Evolutionary conservation across 169 alveolate species (phyloP), one percentile per base, ranked within the genome.

Genomic region (Babesia bigemina): DNA sequence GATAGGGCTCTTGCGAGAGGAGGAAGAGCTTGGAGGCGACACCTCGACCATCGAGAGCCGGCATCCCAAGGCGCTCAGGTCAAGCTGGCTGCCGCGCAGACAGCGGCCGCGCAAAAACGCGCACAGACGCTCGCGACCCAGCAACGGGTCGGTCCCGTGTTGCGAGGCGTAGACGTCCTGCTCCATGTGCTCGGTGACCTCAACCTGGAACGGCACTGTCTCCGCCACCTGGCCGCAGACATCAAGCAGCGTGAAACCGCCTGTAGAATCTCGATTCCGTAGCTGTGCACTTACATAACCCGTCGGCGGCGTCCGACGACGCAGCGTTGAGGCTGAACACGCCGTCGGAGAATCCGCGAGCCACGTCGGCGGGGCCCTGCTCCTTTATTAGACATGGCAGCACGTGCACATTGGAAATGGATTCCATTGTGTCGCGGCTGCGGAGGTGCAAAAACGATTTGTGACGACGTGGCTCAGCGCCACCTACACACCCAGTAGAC

Each of bases 361-460:
- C 28, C 26, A 81, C 66, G 42, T 61, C 79, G 36, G 84, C 76
- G 28, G 29, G 48, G 13, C 88, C 88, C 19, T 42, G 42, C 49
- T 57, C 69, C 73, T 81, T 73, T 14, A 81, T 72, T 48, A 81
- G 63, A 47, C 88, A 81, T 14, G 88, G 88, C 12, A 81, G 79
- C 22, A 81, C 76, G 56, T 81, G 83, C 39, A 81, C 84, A 19
- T 81, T 60, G 52, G 59, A 48, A 22, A 11, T 42, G n/a, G 22
- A 22, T 61, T 29, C 49, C 65, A 66, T 52, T 12, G 44, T 52
- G 63, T 52, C 42, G 36, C 45, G 1, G 42, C 49, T 44, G 28
- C 24, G 1, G 63, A 56, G 39, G 8, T 24, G 63, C 63, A 19
- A 56, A 44, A 63, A 29, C 21, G 28, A 10, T 21, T 17, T 19